Evolutionary conservation across 805 yeast genomes (phyloP).

Genomic region (Kazachstania bromeliacearum): DNA sequence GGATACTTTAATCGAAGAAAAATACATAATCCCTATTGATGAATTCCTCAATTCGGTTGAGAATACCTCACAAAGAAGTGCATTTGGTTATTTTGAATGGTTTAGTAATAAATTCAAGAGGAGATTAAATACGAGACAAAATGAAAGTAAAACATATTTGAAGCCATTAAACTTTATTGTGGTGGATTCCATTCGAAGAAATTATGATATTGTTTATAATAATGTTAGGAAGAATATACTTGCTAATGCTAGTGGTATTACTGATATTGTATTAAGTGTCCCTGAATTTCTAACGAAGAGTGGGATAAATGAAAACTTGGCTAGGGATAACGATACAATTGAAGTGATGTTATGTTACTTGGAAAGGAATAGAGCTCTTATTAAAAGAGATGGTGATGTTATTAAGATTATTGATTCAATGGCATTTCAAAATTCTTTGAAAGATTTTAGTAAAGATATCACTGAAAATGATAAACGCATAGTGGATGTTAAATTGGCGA

Average conservation of each 20-base stretch:
- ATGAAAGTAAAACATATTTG: constrained; percentile 13
- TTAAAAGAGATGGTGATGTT: constrained; percentile 9
- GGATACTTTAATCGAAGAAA: constrained; percentile 25
- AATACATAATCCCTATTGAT: constrained; percentile 22
- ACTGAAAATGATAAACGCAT: constrained; percentile 30
- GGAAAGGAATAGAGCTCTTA: constrained; percentile 10
- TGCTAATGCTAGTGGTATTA: constrained; percentile 11
- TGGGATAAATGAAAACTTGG: constrained; percentile 5
- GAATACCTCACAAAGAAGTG: neutral
- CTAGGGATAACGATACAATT: constrained; percentile 8
- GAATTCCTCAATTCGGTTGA: constrained; percentile 12
- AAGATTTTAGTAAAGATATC: constrained; percentile 11
- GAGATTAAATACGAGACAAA: constrained; percentile 10
- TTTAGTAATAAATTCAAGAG: constrained; percentile 6
- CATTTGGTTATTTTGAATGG: constrained; percentile 10
- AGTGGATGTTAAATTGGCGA: constrained; percentile 26
- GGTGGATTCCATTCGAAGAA: constrained; percentile 8
- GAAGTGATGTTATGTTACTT: constrained; percentile 16
- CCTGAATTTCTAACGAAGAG: constrained; percentile 12
- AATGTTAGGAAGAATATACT: constrained; percentile 12
- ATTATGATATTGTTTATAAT: constrained; percentile 6
- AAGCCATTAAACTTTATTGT: constrained; percentile 13
- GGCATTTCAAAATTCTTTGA: constrained; percentile 12
- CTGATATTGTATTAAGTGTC: constrained; percentile 17
- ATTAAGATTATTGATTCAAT: constrained; percentile 16